Evolutionary conservation across 2,329 filamentous ascomycete genomes (phyloP).

Genomic region (Teratosphaeria zuluensis): DNA sequence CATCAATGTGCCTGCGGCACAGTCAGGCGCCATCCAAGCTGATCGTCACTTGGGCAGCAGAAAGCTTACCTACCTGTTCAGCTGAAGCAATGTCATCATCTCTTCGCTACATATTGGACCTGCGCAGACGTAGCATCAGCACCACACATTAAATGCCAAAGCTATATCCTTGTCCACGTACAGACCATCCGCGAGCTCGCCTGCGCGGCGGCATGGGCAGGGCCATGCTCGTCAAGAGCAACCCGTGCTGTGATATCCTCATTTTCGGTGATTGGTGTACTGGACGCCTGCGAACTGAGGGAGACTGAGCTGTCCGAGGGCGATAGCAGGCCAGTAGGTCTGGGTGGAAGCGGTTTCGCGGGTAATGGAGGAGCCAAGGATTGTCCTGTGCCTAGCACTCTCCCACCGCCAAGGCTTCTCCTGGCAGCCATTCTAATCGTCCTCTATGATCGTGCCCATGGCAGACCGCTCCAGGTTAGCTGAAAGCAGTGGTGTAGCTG

Average conservation of each 20-base stretch:
- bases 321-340: constrained; percentile 43
- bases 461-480: not conserved
- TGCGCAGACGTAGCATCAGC: not conserved
- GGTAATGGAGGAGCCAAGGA: constrained; percentile 59
- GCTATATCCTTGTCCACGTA: not conserved
- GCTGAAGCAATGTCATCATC: constrained; percentile 91
- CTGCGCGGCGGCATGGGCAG: constrained; percentile 46
- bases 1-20: constrained; percentile 61
- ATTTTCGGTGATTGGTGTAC: constrained; percentile 57
- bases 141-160: not conserved
- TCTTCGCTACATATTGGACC: constrained; percentile 92
- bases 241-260: constrained; percentile 78
- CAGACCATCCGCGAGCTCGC: constrained; percentile 66
- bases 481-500: not conserved
- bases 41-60: not conserved
- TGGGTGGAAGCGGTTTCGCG: constrained; percentile 16
- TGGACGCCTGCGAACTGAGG: constrained; percentile 64
- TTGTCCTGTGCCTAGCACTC: constrained; percentile 79
- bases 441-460: not conserved
- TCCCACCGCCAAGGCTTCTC: constrained; percentile 71
- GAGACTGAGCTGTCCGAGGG: constrained; percentile 67
- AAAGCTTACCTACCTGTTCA: constrained; percentile 56
- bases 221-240: constrained; percentile 50
- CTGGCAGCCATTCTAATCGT: not conserved
- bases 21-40: constrained; percentile 7